Base-by-base conservation (phyloP, 192 early-diverging fungal genomes). In the Backusella australiensis region DNA sequence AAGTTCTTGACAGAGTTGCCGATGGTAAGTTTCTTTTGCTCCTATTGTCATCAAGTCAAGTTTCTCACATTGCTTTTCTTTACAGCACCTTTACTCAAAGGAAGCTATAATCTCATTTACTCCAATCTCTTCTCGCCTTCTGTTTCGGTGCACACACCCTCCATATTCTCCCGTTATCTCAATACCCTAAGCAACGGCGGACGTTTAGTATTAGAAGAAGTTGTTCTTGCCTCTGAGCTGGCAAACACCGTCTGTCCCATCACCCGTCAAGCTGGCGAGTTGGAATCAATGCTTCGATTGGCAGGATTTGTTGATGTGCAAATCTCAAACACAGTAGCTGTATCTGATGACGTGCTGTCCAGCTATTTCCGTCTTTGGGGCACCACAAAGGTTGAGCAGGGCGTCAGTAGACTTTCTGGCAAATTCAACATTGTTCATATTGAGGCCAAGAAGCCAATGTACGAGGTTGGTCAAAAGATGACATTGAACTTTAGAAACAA, bases 401-500 rank as follows among this genome's bases (percentile, higher is more conserved):
- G 80, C 63, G 86, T 82, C 23, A 78, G 71, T 23, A 65, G 78
- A 38, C 76, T 89, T 59, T 74, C 76, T 39, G 86, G 86, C 32
- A 81, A 85, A 63, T 84, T 91, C 75, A 59, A 79, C 72, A 34
- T 86, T 29, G 87, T 86, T 14, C 77, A 85, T 34, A 84, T 89
- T 42, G 75, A 75, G 15, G 93, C 91, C 46, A 88, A 91, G 76
- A 96, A 94, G 84, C 96, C 96, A 2, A 83, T 82, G 1, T 97
- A 97, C 82, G 92, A 96, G 65, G 89, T 97, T 1, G 98, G 98
- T 5, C 92, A 92, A 66, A 91, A 92, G 34, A 89, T 92, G 19
- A 93, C 91, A 52, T 81, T 98, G 67, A 87, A 90, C 7, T 96
- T 96, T 87, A 90, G 87, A 34, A 93, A 90, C 67, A 96, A 94